These are phyloP conservation scores for Coemansia sp. DNA, from an alignment of 192 early-diverging fungal species.

Conservation along the genomic window DNA sequence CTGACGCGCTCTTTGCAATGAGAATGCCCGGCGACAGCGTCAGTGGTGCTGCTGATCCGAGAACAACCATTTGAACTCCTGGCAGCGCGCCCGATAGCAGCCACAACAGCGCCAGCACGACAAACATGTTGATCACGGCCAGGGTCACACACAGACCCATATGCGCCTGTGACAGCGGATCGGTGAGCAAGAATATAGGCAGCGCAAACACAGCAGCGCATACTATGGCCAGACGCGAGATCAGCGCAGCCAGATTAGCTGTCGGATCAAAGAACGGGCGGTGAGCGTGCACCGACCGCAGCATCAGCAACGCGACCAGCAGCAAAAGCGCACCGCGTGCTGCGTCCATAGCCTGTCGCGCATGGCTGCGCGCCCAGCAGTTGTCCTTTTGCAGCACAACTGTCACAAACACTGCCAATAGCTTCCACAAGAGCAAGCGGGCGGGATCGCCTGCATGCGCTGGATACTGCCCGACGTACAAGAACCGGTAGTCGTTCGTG, in stretches of 20 bases:
- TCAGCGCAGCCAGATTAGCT: slow-evolving; percentile 57
- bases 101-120: slow-evolving; percentile 44
- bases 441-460: slow-evolving; percentile 56
- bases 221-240: slow-evolving; percentile 49
- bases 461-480: slow-evolving; percentile 59
- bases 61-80: slow-evolving; percentile 52
- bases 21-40: slow-evolving; percentile 53
- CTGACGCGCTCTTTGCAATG: slow-evolving; percentile 30
- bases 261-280: slow-evolving; percentile 62
- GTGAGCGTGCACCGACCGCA: slow-evolving; percentile 59
- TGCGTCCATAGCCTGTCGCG: slow-evolving; percentile 55
- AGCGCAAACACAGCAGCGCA: slow-evolving; percentile 55
- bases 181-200: slow-evolving; percentile 55
- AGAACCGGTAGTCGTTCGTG: slow-evolving; percentile 60
- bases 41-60: slow-evolving; percentile 51
- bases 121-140: slow-evolving; percentile 47
- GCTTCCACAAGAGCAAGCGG: slow-evolving; percentile 61
- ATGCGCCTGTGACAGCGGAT: slow-evolving; percentile 50
- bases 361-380: slow-evolving; percentile 54
- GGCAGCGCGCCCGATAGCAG: slow-evolving; percentile 46
- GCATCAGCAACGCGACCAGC: slow-evolving; percentile 50
- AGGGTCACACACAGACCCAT: slow-evolving; percentile 53
- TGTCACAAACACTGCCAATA: slow-evolving; percentile 50
- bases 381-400: slow-evolving; percentile 63
- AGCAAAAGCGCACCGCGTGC: slow-evolving; percentile 56